Percentiles rank a stretch among this genome's conserved stretches.
phyloP scores from a whole-genome alignment of 2,329 filamentous ascomycete species.

The Aspergillus arachidicola region DNA sequence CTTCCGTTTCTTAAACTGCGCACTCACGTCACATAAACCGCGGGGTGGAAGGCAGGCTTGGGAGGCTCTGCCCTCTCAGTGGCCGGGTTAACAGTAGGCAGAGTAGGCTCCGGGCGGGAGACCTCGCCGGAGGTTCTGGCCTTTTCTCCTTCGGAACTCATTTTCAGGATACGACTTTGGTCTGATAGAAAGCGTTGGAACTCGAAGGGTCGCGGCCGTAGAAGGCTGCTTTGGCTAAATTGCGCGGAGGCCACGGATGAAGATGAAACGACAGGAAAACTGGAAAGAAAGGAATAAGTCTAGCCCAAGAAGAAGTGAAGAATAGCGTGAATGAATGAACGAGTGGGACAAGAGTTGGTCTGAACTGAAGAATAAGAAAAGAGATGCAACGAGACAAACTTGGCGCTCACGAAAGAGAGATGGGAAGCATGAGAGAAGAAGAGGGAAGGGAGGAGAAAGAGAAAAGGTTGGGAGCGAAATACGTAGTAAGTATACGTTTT shows the following conservation, averaged over 20 bases:
- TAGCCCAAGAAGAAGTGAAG: conserved; percentile 17
- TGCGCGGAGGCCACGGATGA: conserved; percentile 47
- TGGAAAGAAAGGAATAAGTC: conserved; percentile 17
- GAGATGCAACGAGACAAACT: background rate
- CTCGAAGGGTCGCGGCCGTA: conserved; percentile 51
- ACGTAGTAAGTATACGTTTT: conserved; percentile 10
- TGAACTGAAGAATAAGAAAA: conserved; percentile 10
- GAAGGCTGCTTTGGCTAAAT: conserved; percentile 46
- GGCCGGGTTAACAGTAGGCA: conserved; percentile 80
- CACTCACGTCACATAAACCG: conserved; percentile 75
- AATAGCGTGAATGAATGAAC: conserved; percentile 22
- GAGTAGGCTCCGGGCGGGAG: conserved; percentile 50
- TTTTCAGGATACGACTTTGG: conserved; percentile 46
- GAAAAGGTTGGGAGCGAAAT: conserved; percentile 7
- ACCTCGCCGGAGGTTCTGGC: conserved; percentile 77
- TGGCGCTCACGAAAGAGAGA: conserved; percentile 7
- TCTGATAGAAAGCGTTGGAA: conserved; percentile 50
- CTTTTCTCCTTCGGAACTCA: conserved; percentile 75
- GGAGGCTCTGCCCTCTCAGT: conserved; percentile 69
- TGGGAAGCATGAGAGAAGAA: conserved; percentile 10
- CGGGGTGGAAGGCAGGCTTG: conserved; percentile 71
- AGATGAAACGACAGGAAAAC: conserved; percentile 21
- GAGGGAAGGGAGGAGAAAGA: conserved; percentile 2
- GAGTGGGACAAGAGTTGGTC: conserved; percentile 32
- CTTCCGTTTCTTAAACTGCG: background rate